Percentiles rank a stretch among this genome's conserved stretches.
These are phyloP conservation scores for Raddia distichophylla DNA, from an alignment of 176 grass and related monocot genomes.

Conservation along the genomic window DNA sequence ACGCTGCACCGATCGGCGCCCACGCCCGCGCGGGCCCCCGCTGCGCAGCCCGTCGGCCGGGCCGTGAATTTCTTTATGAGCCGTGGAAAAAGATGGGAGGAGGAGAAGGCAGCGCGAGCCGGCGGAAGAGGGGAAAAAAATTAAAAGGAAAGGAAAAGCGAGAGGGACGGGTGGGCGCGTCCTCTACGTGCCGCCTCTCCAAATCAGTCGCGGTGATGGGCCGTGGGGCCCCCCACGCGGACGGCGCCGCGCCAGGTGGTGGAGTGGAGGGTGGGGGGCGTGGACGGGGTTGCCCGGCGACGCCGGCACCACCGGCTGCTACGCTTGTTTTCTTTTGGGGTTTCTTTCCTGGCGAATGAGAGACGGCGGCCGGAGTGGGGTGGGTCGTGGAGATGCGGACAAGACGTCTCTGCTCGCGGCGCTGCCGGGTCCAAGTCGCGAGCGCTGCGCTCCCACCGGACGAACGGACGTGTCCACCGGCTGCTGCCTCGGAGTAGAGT, in stretches of 20 bases:
- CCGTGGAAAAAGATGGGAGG: slow-evolving; percentile 24
- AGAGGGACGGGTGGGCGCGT: slow-evolving; percentile 8
- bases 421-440: slow-evolving; percentile 43
- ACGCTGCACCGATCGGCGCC: neutral
- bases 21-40: slow-evolving; percentile 11
- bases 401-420: slow-evolving; percentile 27
- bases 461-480: slow-evolving; percentile 23
- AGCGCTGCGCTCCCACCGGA: slow-evolving; percentile 30
- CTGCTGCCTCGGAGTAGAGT: neutral
- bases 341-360: neutral
- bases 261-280: slow-evolving; percentile 23
- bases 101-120: neutral
- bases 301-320: slow-evolving; percentile 40
- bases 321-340: neutral
- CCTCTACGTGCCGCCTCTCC: slow-evolving; percentile 50
- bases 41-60: neutral
- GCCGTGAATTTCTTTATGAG: neutral
- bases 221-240: slow-evolving; percentile 30
- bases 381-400: slow-evolving; percentile 19
- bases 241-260: slow-evolving; percentile 51
- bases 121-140: neutral
- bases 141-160: neutral
- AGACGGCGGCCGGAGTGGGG: slow-evolving; percentile 22
- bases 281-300: slow-evolving; percentile 31
- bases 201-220: slow-evolving; percentile 22